Evolutionary conservation across 2,329 filamentous ascomycete genomes (phyloP).

Genomic region (Lachnellula hyalina): DNA sequence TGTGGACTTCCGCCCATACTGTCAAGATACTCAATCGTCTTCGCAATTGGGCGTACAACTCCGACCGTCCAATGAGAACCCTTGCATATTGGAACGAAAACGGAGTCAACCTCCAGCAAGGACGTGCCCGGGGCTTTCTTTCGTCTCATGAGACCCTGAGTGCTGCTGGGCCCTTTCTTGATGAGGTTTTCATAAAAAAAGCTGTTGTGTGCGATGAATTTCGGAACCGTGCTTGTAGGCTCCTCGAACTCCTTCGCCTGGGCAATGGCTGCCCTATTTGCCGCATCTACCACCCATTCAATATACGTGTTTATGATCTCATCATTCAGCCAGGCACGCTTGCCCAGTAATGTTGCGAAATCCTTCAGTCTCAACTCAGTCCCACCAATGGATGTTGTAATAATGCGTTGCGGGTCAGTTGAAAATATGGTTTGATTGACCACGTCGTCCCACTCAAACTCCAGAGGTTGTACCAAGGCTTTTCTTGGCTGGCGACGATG

Average conservation of each 20-base stretch:
- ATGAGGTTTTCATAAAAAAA: constrained; percentile 58
- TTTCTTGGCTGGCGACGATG: constrained; percentile 20
- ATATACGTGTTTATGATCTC: constrained; percentile 67
- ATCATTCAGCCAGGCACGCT: constrained; percentile 67
- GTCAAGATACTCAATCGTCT: constrained; percentile 64
- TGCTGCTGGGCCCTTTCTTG: constrained; percentile 41
- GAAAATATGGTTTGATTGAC: constrained; percentile 31
- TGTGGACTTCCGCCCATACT: constrained; percentile 46
- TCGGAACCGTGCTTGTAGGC: constrained; percentile 45
- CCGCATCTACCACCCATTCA: constrained; percentile 51
- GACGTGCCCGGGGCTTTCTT: constrained; percentile 54
- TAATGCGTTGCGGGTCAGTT: constrained; percentile 24
- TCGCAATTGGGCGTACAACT: constrained; percentile 56
- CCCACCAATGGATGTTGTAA: constrained; percentile 45
- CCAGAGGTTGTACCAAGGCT: constrained; percentile 28
- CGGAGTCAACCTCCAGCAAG: constrained; percentile 58
- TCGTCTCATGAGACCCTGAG: constrained; percentile 52
- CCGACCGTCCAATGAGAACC: constrained; percentile 66
- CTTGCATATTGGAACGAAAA: constrained; percentile 66
- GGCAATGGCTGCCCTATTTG: constrained; percentile 52
- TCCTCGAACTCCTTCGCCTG: constrained; percentile 20
- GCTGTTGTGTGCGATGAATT: constrained; percentile 58
- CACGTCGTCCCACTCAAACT: constrained; percentile 34
- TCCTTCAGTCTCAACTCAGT: constrained; percentile 51
- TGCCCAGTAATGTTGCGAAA: constrained; percentile 55